Base-by-base conservation (phyloP, 2,329 filamentous ascomycete genomes). In the Colletotrichum zoysiae region DNA sequence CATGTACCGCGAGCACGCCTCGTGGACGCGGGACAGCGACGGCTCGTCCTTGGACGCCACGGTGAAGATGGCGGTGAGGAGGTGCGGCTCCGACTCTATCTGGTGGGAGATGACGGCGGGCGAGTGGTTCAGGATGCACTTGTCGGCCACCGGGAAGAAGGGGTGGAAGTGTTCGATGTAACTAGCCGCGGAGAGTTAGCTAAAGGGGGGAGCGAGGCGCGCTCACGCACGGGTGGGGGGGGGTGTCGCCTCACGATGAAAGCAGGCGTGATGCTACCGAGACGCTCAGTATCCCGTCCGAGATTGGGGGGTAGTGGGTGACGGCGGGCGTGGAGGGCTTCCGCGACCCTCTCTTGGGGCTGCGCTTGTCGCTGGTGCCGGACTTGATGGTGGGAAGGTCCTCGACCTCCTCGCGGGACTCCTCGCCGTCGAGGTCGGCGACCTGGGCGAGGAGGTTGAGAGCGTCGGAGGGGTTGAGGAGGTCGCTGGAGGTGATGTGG, bases 11-110 rank as follows among this genome's bases (percentile, higher is more conserved):
- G 91, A 89, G 77, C 91, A 93, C 51, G 88, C 86, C 74, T 89
- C 88, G 75, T 92, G 91, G 0, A 91, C 86, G 57, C 88, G 84
- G 3, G 88, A 87, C 75, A 91, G 88, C 7, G 91, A 86, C 1
- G 87, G 85, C n/a, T 92, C 82, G 76, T 94, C 91, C 79, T 93
- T 92, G 9, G 91, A 92, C 5, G 91, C 89, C 60, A 94, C 91
- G 1, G 91, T 91, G 5, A 94, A 82, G 3, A 93, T 89, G 0
- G 91, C 91, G 0, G 91, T 93, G 20, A 93, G 84, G 0, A 94
- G 83, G 76, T 93, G 89, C 40, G 87, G 89, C 76, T 93, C 91
- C 38, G 69, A 51, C 8, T 71, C 69, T 18, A 87, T 86, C 2
- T 85, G 83, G 6, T 89, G 88, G 73, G 89, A 88, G 23, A 85